Conservation (phyloP, 257 asterid species). For the Solanum medicagineum region DNA sequence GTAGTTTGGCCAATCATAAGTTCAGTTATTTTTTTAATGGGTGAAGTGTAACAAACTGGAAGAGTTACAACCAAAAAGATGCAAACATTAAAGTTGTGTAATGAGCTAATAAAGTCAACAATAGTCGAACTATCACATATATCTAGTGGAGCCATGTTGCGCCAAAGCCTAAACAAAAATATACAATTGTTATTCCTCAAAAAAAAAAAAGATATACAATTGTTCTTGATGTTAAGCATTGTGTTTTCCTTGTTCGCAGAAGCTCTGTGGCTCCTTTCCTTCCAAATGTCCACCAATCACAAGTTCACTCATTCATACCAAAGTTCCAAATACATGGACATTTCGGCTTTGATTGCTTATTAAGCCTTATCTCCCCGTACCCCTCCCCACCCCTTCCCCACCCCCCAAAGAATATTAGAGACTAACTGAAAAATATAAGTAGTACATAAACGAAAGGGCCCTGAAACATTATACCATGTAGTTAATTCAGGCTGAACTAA, state of each 20-base stretch:
- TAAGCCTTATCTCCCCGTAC: background rate
- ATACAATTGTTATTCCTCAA: background rate
- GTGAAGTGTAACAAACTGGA: constrained; percentile 6
- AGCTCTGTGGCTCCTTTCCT: background rate
- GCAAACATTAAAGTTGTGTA: background rate
- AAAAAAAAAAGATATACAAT: background rate
- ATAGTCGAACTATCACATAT: background rate
- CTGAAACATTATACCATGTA: background rate
- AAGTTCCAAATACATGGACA: background rate
- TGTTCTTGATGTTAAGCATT: background rate
- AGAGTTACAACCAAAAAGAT: background rate
- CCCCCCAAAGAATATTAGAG: background rate
- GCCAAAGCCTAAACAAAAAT: background rate
- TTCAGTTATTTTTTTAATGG: constrained; percentile 9
- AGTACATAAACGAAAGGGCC: background rate
- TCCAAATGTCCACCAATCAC: background rate
- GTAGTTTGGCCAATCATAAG: constrained; percentile 38
- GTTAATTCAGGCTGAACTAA: background rate
- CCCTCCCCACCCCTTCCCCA: background rate
- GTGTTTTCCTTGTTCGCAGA: background rate
- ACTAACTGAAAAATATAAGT: background rate
- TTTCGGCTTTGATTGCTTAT: background rate
- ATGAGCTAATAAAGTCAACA: background rate
- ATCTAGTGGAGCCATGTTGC: background rate
- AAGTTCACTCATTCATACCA: background rate